Percentiles rank a stretch among this genome's conserved stretches.
Conservation (phyloP, 1,139 yeast genomes). For the Hansenula sp. region DNA sequence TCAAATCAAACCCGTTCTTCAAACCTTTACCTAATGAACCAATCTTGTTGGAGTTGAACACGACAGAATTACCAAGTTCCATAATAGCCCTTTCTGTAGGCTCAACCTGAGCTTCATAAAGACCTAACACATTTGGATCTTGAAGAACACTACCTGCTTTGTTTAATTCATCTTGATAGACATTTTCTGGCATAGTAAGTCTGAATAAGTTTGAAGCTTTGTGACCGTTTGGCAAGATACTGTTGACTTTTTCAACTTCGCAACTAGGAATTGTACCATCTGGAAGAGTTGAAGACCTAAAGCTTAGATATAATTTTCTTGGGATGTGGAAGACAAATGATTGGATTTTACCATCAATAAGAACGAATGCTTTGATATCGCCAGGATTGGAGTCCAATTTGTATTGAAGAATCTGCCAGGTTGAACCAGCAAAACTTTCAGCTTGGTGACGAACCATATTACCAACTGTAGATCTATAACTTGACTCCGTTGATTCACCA, state of each 20-base stretch:
- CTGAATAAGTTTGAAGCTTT: conserved; percentile 53
- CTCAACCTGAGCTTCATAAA: conserved; percentile 72
- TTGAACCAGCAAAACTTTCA: conserved; percentile 65
- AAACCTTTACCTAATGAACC: conserved; percentile 88
- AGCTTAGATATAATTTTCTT: conserved; percentile 64
- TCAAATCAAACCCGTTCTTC: conserved; percentile 74
- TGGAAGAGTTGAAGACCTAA: conserved; percentile 47
- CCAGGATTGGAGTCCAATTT: conserved; percentile 61
- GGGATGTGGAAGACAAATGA: conserved; percentile 70
- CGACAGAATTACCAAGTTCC: conserved; percentile 70
- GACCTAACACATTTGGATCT: conserved; percentile 57
- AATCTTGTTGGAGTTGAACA: conserved; percentile 56
- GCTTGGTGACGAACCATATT: conserved; percentile 74
- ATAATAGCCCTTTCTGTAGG: conserved; percentile 72
- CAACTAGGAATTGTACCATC: conserved; percentile 46
- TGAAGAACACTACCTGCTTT: conserved; percentile 64
- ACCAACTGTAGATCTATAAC: conserved; percentile 51
- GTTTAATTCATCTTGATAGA: conserved; percentile 50
- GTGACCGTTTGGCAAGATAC: conserved; percentile 69
- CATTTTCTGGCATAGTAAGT: conserved; percentile 62
- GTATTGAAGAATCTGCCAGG: conserved; percentile 85
- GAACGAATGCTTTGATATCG: conserved; percentile 65
- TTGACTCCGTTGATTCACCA: conserved; percentile 55
- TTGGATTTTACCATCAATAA: conserved; percentile 71
- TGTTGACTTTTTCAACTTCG: conserved; percentile 53